A percentile compares a stretch with the other conserved stretches of the same genome.
These are phyloP conservation scores for Pseudopithomyces chartarum DNA, from an alignment of 2,329 filamentous ascomycete species.

Conservation along the genomic window DNA sequence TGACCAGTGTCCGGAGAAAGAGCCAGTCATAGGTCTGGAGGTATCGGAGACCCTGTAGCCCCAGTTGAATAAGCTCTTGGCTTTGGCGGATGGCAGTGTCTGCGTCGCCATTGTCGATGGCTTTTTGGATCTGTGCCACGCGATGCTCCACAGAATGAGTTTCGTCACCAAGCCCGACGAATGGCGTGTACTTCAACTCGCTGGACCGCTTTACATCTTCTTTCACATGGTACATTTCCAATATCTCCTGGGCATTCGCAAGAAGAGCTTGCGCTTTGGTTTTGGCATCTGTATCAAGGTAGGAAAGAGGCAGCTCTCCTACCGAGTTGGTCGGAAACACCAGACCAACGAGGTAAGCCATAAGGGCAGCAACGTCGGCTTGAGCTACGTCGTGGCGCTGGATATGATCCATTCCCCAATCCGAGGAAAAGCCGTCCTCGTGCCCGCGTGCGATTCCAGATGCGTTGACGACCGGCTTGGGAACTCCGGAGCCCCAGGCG, in stretches of 20 bases:
- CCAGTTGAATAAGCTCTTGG: constrained; percentile 74
- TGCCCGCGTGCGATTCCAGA: constrained; percentile 75
- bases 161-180: constrained; percentile 68
- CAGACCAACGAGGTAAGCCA: constrained; percentile 87
- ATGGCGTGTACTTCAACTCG: constrained; percentile 79
- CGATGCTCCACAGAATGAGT: constrained; percentile 69
- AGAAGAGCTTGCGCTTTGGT: constrained; percentile 85
- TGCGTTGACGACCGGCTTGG: constrained; percentile 66
- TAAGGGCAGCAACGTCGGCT: constrained; percentile 91
- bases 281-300: constrained; percentile 70
- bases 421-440: constrained; percentile 82
- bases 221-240: constrained; percentile 97
- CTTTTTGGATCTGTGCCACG: constrained; percentile 66
- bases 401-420: constrained; percentile 83
- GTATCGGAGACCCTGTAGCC: constrained; percentile 84
- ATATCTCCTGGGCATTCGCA: constrained; percentile 81
- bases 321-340: constrained; percentile 97
- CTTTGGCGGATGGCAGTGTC: constrained; percentile 82
- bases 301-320: constrained; percentile 85
- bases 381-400: constrained; percentile 90
- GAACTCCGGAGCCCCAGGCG: constrained; percentile 90
- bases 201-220: constrained; percentile 79
- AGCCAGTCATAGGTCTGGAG: constrained; percentile 99
- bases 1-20: constrained; percentile 87
- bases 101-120: constrained; percentile 70